These are phyloP conservation scores for Solanum neorickii DNA, from an alignment of 257 asterid species.

Conservation along the genomic window DNA sequence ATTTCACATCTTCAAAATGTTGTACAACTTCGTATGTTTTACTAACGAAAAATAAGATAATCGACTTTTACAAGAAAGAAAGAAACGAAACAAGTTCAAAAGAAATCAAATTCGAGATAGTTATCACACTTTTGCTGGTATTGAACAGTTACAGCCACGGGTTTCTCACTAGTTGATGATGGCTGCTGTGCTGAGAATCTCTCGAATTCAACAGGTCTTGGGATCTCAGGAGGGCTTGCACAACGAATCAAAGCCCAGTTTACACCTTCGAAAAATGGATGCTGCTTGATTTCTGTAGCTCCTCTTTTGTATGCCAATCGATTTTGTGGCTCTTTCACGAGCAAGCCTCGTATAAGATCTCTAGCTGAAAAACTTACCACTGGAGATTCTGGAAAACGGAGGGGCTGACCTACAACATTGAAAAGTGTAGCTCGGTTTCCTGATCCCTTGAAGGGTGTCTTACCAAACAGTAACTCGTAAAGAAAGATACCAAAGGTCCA, in stretches of 20 bases:
- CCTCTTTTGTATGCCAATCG: background rate
- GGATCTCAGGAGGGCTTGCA: background rate
- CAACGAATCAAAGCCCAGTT: constrained; percentile 1
- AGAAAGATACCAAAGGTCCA: background rate
- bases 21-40: background rate
- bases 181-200: background rate
- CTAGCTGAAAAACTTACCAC: background rate
- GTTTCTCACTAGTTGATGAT: background rate
- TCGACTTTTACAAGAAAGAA: background rate
- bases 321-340: background rate
- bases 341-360: background rate
- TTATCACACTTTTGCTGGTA: background rate
- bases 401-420: background rate
- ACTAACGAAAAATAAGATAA: background rate
- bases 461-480: background rate
- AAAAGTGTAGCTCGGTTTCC: background rate
- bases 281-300: background rate
- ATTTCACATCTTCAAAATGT: background rate
- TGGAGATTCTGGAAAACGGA: background rate
- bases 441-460: background rate
- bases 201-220: background rate
- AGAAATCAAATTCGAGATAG: background rate
- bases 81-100: background rate
- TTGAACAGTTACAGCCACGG: background rate
- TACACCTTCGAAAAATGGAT: background rate